Evolutionary conservation across 495 filamentous ascomycete species (phyloP), one percentile per base, ranked within the genome.

Genomic region (Cladorrhinum samala): DNA sequence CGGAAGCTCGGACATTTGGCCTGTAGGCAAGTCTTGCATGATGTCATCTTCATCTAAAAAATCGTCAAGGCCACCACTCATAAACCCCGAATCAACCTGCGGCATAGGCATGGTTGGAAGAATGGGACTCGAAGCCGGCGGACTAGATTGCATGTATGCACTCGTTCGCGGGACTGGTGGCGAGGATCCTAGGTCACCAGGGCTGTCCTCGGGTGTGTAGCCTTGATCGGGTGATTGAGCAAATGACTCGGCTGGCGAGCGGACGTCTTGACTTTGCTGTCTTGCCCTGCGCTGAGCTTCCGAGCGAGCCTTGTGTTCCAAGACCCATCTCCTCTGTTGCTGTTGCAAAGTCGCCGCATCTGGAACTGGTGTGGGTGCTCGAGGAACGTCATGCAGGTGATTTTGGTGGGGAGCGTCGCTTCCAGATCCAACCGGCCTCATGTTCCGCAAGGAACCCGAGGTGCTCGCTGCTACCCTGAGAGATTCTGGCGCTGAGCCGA

Each of bases 401-500:
- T 71, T 76, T 18, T 57, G 73, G 52, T 36, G 38, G 37, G 75
- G 65, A 0, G 59, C 62, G 5, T 76, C 74, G 37, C 79, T 79
- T 25, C 81, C 81, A 17, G 80, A 67, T 7, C 84, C 78, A 25
- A 87, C 80, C 7, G 90, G 91, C 50, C 88, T 80, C 68, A 94
- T 86, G 40, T 85, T 83, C n/a, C 90, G 87, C 52, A 96, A 77
- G 7, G 91, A 94, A 16, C 88, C 88, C 25, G 90, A 82, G 14
- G 89, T 92, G 65, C 88, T 93, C 17, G 91, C 91, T 56, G 86
- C 83, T 9, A 95, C 89, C 49, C 91, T 78, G n/a, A 96, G 72
- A 6, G 90, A 94, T 36, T 89, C 87, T 17, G 83, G 79, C 43
- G 82, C 83, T 23, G 80, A 75, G 39, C 83, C 86, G 60, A 93